Evolutionary conservation across 2,329 filamentous ascomycete species (phyloP).

Genomic region (Aspergillus aculeatus): DNA sequence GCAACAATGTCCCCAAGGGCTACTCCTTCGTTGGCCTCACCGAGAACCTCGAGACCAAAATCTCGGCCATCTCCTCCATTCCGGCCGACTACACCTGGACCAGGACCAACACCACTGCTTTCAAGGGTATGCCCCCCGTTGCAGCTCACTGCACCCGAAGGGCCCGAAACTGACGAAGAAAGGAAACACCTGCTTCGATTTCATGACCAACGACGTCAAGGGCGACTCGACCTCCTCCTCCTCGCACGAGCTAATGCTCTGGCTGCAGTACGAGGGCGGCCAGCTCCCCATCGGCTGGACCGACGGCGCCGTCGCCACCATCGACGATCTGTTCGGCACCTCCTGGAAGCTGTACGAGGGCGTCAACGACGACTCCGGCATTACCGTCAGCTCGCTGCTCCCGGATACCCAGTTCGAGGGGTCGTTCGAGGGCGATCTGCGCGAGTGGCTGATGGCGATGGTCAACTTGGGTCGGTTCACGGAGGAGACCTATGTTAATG

Average conservation of each 20-base stretch:
- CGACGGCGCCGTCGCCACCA: slow-evolving; percentile 35
- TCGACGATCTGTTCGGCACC: slow-evolving; percentile 38
- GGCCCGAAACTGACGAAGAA: neutral
- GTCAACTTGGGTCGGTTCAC: slow-evolving; percentile 39
- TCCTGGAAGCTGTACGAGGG: slow-evolving; percentile 47
- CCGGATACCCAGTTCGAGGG: slow-evolving; percentile 41
- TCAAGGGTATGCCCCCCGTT: slow-evolving; percentile 34
- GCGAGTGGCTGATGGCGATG: slow-evolving; percentile 44
- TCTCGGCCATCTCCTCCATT: slow-evolving; percentile 42
- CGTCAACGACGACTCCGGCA: slow-evolving; percentile 44
- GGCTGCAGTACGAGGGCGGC: slow-evolving; percentile 47
- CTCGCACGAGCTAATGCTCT: slow-evolving; percentile 48
- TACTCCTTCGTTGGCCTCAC: slow-evolving; percentile 49
- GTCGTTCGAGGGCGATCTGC: slow-evolving; percentile 41
- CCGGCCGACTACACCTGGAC: slow-evolving; percentile 44
- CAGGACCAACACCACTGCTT: slow-evolving; percentile 41
- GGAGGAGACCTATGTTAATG: slow-evolving; percentile 43
- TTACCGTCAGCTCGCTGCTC: slow-evolving; percentile 43
- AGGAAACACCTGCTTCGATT: slow-evolving; percentile 45
- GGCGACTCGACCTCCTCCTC: slow-evolving; percentile 43
- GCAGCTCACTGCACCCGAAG: too few relatives aligned
- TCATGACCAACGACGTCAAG: slow-evolving; percentile 46
- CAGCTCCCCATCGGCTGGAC: slow-evolving; percentile 47
- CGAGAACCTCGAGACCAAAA: slow-evolving; percentile 41
- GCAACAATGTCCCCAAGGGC: slow-evolving; percentile 43